Percentiles rank a stretch among this genome's conserved stretches.
These are phyloP conservation scores for Boletus barrowsii DNA, from an alignment of 768 basidiomycete genomes.

Conservation along the genomic window DNA sequence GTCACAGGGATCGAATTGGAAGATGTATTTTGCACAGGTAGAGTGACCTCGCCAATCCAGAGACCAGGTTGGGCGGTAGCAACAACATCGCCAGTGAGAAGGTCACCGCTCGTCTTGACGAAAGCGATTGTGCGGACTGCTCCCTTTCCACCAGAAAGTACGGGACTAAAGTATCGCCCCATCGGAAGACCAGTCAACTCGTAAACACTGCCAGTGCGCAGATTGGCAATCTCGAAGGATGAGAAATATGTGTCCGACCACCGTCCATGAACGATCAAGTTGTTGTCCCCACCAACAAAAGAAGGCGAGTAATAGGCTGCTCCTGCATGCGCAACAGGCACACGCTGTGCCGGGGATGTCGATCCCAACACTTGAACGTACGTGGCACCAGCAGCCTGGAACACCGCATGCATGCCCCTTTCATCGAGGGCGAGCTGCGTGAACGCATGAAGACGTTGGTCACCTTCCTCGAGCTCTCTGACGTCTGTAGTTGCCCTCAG, in stretches of 20 bases:
- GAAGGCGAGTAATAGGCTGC: slow-evolving; percentile 66
- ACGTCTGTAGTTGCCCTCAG: slow-evolving; percentile 47
- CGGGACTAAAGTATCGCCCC: slow-evolving; percentile 63
- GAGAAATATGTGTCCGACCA: slow-evolving; percentile 68
- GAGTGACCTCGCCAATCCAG: slow-evolving; percentile 57
- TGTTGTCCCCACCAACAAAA: slow-evolving; percentile 40
- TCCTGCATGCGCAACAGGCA: slow-evolving; percentile 47
- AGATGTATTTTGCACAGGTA: slow-evolving; percentile 37
- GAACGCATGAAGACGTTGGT: slow-evolving; percentile 60
- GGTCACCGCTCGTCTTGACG: slow-evolving; percentile 57
- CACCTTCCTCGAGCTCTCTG: slow-evolving; percentile 49
- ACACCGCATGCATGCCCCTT: slow-evolving; percentile 51
- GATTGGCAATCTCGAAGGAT: slow-evolving; percentile 61
- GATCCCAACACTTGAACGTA: slow-evolving; percentile 26
- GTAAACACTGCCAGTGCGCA: slow-evolving; percentile 41
- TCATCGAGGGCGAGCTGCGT: slow-evolving; percentile 57
- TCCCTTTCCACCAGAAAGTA: slow-evolving; percentile 46
- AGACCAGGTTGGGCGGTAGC: slow-evolving; percentile 63
- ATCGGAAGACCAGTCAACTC: slow-evolving; percentile 56
- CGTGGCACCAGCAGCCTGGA: slow-evolving; percentile 60
- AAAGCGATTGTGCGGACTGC: slow-evolving; percentile 53
- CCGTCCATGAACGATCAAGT: slow-evolving; percentile 59
- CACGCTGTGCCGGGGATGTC: slow-evolving; percentile 32
- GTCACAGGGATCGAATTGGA: too few species aligned
- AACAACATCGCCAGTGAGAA: slow-evolving; percentile 59